phyloP scores from a whole-genome alignment of 2,329 filamentous ascomycete genomes.

The Diaporthe vaccinii region DNA sequence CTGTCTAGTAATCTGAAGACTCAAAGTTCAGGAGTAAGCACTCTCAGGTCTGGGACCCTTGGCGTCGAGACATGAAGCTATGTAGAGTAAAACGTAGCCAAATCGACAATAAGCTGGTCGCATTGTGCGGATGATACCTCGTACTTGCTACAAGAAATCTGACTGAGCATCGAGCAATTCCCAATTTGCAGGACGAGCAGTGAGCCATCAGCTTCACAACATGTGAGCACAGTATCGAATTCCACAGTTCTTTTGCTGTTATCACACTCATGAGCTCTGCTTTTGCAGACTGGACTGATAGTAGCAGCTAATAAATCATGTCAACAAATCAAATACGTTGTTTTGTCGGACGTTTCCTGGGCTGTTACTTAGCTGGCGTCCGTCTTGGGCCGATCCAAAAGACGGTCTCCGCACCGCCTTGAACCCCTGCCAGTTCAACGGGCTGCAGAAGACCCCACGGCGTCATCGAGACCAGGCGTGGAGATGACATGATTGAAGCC shows the following conservation, averaged over 20 bases:
- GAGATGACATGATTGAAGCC: neutral
- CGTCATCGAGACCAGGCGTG: neutral
- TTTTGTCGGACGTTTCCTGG: neutral
- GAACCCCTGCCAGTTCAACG: constrained; percentile 1
- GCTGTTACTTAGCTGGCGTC: neutral
- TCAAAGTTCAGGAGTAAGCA: neutral
- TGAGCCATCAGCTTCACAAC: neutral
- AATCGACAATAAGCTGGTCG: too few relatives aligned
- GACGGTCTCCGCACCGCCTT: neutral
- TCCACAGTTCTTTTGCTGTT: neutral
- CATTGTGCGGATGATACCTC: too few relatives aligned
- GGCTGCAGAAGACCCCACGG: neutral
- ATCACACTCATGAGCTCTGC: too few relatives aligned
- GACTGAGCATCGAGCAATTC: neutral
- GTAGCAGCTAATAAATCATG: neutral
- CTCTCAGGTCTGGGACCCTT: neutral
- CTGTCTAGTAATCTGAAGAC: neutral
- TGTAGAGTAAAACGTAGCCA: neutral
- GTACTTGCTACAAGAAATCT: neutral
- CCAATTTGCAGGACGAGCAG: neutral
- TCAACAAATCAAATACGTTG: neutral
- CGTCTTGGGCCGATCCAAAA: neutral
- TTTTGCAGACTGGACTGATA: too few relatives aligned
- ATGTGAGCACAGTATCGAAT: neutral
- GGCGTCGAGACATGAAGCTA: neutral